Conservation (phyloP, 805 yeast species). For the Wickerhamomyces mucosus region DNA sequence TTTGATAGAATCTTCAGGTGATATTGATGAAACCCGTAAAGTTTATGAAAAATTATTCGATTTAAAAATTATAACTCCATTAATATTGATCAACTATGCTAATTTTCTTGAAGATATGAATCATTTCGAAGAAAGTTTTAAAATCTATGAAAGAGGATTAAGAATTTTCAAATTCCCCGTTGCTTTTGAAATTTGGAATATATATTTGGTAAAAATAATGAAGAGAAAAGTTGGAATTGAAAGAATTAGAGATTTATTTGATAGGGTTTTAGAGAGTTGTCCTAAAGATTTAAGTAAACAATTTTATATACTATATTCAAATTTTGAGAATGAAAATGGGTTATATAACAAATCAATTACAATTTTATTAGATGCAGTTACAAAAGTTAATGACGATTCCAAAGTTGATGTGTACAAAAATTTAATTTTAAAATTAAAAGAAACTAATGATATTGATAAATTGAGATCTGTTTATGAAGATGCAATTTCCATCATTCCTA, state of each 20-base stretch:
- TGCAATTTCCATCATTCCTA: slow-evolving; percentile 40
- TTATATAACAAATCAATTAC: slow-evolving; percentile 38
- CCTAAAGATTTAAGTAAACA: slow-evolving; percentile 39
- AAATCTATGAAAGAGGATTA: slow-evolving; percentile 63
- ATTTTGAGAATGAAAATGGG: slow-evolving; percentile 52
- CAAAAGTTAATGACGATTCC: slow-evolving; percentile 19
- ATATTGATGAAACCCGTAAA: slow-evolving; percentile 26
- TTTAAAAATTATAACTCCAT: slow-evolving; percentile 60
- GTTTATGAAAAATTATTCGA: slow-evolving; percentile 46
- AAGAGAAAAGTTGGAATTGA: slow-evolving; percentile 31
- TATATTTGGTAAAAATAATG: slow-evolving; percentile 49
- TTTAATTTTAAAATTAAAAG: slow-evolving; percentile 31
- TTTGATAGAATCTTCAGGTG: slow-evolving; percentile 48
- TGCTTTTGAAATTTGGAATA: slow-evolving; percentile 62
- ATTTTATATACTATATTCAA: slow-evolving; percentile 45
- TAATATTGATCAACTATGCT: slow-evolving; percentile 58
- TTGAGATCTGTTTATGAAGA: slow-evolving; percentile 41
- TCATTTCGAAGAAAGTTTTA: slow-evolving; percentile 40
- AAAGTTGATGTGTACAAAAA: slow-evolving; percentile 35
- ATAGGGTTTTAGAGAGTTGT: slow-evolving; percentile 46
- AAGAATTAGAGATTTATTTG: slow-evolving; percentile 65
- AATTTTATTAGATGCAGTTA: slow-evolving; percentile 34
- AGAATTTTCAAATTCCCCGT: slow-evolving; percentile 49
- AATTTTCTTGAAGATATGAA: slow-evolving; percentile 41
- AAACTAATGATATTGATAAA: slow-evolving; percentile 30